A percentile compares a stretch with the other conserved stretches of the same genome.
Evolutionary conservation across 2,329 filamentous ascomycete genomes (phyloP).

Genomic region (Penicillium nordicum): DNA sequence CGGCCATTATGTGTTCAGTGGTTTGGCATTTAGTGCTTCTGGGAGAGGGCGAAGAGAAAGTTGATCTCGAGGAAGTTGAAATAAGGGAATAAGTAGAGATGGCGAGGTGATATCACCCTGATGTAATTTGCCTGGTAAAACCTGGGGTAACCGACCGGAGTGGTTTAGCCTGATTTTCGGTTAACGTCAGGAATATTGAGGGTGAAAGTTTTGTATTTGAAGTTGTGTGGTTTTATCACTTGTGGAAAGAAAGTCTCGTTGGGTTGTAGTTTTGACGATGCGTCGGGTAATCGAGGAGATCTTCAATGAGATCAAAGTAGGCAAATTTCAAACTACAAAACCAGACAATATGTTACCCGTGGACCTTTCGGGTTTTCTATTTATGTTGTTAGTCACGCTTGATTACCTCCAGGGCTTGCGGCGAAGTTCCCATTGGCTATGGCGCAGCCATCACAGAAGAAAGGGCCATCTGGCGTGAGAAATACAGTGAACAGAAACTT

Average conservation of each 20-base stretch:
- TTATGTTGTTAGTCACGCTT: not conserved
- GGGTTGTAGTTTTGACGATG: not conserved
- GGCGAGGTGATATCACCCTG: constrained; percentile 11
- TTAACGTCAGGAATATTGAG: not conserved
- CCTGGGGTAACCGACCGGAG: not conserved
- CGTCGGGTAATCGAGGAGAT: not conserved
- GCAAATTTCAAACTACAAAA: not conserved
- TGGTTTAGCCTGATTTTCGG: constrained; percentile 5
- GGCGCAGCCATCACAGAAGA: constrained; percentile 64
- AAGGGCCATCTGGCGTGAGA: constrained; percentile 64
- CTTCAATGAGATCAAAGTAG: not conserved
- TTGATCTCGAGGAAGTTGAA: not conserved
- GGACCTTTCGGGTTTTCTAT: too few relatives aligned
- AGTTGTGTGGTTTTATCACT: not conserved
- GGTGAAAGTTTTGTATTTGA: fast-evolving
- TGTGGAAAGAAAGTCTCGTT: too few relatives aligned
- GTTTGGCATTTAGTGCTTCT: not conserved
- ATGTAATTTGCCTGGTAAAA: constrained; percentile 13
- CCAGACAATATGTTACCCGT: not conserved
- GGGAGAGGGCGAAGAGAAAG: not conserved
- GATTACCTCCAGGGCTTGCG: not conserved
- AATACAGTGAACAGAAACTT: constrained; percentile 73
- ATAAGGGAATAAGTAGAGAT: not conserved
- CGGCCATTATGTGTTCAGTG: constrained; percentile 9
- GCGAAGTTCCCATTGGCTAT: constrained; percentile 30